Conservation (phyloP, 2,329 filamentous ascomycete species). For the Hymenoscyphus fraxineus region DNA sequence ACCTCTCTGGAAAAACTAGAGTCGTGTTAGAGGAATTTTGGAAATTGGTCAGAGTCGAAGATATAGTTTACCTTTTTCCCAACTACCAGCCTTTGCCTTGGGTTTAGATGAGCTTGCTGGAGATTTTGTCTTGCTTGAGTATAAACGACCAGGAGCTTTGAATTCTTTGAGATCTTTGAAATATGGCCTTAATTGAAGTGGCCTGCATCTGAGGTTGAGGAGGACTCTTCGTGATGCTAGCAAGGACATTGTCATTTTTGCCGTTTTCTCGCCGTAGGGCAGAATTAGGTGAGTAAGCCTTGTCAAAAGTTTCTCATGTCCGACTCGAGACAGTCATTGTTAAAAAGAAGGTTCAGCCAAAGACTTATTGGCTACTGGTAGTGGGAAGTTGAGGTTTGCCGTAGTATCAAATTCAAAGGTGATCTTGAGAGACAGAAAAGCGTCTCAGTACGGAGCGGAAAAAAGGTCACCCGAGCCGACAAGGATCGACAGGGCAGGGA, state of each 20-base stretch:
- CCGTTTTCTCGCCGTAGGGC: not conserved
- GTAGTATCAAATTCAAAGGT: not conserved
- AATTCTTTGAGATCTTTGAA: constrained; percentile 1
- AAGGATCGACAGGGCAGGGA: too few relatives aligned
- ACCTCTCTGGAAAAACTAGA: constrained; percentile 50
- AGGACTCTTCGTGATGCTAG: not conserved
- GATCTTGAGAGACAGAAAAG: not conserved
- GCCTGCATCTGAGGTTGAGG: constrained; percentile 2
- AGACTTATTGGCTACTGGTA: not conserved
- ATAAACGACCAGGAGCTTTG: not conserved
- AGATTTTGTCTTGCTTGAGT: not conserved
- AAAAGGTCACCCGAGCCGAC: too few relatives aligned
- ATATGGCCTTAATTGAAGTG: not conserved
- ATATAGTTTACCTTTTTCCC: not conserved
- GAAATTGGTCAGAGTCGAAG: not conserved
- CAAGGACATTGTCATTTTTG: not conserved
- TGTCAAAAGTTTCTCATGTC: not conserved
- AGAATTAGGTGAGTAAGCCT: not conserved
- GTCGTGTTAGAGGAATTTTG: not conserved
- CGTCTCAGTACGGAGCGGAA: too few relatives aligned
- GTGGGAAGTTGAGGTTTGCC: not conserved
- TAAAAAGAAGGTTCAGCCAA: not conserved
- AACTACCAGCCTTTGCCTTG: not conserved
- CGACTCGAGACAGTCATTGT: not conserved
- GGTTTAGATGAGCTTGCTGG: not conserved